Conservation (phyloP, 805 yeast genomes). For the Kazachstania africana region DNA sequence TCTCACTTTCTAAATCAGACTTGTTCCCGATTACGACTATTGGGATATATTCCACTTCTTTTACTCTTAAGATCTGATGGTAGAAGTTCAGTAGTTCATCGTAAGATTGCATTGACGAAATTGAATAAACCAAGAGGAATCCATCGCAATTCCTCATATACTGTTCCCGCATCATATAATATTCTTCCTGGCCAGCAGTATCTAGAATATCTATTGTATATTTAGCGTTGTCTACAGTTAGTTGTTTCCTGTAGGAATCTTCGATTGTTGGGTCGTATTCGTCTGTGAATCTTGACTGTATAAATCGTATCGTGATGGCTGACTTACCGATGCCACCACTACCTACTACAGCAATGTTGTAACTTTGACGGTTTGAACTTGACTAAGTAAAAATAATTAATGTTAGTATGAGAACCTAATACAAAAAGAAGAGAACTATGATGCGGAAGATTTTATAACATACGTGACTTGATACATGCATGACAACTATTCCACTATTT, state of each 20-base stretch:
- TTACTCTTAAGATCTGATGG: conserved; percentile 69
- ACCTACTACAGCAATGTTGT: conserved; percentile 90
- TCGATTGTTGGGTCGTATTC: conserved; percentile 98
- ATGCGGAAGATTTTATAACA: no score
- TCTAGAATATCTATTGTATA: conserved; percentile 81
- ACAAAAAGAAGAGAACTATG: no score
- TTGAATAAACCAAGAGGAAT: conserved; percentile 76
- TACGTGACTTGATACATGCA: no score
- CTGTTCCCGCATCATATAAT: conserved; percentile 85
- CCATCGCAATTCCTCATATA: conserved; percentile 97
- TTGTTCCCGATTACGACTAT: conserved; percentile 72
- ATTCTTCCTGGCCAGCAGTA: conserved; percentile 98
- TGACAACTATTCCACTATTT: no score
- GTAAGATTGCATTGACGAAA: conserved; percentile 74
- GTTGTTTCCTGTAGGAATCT: conserved; percentile 79
- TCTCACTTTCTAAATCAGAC: conserved; percentile 59
- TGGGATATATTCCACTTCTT: conserved; percentile 67
- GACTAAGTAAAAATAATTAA: no score
- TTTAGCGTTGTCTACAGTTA: conserved; percentile 61
- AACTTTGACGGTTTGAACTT: no score
- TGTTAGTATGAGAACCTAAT: no score
- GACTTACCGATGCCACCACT: conserved; percentile 99
- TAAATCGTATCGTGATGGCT: conserved; percentile 88
- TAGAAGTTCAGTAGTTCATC: conserved; percentile 74
- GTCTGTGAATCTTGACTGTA: conserved; percentile 90